A percentile compares a stretch with the other conserved stretches of the same genome.
These are phyloP conservation scores for Petrea volubilis DNA, from an alignment of 257 asterid species.

Conservation along the genomic window DNA sequence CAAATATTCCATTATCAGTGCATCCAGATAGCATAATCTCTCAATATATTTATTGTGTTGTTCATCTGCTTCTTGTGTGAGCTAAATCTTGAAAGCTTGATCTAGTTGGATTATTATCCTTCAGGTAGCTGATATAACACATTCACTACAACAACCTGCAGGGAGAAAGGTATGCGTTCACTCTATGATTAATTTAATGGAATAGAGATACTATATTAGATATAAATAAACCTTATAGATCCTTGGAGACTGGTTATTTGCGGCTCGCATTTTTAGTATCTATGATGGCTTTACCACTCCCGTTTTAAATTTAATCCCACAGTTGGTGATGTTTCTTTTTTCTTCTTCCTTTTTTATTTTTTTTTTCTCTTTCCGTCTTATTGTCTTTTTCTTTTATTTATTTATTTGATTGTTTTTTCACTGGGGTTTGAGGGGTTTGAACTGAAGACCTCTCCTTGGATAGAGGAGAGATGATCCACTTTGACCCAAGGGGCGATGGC, in stretches of 20 bases:
- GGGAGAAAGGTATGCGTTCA: constrained; percentile 75
- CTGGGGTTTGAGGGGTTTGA: too few relatives aligned
- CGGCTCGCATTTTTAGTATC: not conserved
- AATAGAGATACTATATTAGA: not conserved
- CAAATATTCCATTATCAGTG: constrained; percentile 14
- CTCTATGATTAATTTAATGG: not conserved
- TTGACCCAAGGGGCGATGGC: too few relatives aligned
- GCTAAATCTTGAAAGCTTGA: constrained; percentile 9
- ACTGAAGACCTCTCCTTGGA: too few relatives aligned
- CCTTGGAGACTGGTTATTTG: not conserved
- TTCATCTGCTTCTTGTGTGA: constrained; percentile 9
- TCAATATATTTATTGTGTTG: not conserved
- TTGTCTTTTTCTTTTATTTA: too few relatives aligned
- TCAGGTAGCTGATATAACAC: constrained; percentile 96
- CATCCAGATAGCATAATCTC: not conserved
- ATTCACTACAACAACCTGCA: constrained; percentile 98
- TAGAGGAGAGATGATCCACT: too few relatives aligned
- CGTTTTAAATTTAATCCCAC: not conserved
- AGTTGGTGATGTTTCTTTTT: constrained; percentile 4
- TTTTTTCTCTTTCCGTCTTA: too few relatives aligned
- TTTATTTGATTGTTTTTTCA: too few relatives aligned
- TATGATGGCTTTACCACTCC: not conserved
- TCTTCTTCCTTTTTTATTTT: too few relatives aligned
- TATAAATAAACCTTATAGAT: not conserved
- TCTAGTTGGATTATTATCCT: constrained; percentile 9